Base-by-base conservation (phyloP, 371 early-diverging fungal species). In the Rhizopus delemar region DNA sequence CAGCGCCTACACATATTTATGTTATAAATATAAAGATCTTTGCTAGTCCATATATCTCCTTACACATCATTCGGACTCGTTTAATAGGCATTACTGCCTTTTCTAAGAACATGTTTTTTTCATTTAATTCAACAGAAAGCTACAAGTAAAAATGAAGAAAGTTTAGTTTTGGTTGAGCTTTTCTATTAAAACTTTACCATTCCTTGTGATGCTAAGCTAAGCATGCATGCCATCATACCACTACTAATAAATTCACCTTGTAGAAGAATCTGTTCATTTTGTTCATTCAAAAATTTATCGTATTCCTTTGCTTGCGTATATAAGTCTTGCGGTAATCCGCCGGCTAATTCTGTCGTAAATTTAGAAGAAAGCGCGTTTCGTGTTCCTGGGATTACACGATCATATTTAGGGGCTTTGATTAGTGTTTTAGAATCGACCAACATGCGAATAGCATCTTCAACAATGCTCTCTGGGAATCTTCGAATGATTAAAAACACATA, bases 321-420 rank as follows among this genome's bases (percentile, higher is more conserved):
- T 7, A 77, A 16, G 7, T 68, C 43, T 8, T 54, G 16, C 1
- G 77, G 69, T 4, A 65, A 13, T 8, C 32, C 28, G 28, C 59
- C 57, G 15, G 56, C 41, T 68, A 77, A 68, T 8, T 16, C 9
- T 13, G 33, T 36, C 13, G 58, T 13, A 8, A 65, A 74, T 15
- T 57, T 70, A 8, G 69, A 68, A 7, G 83, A 78, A 16, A 84
- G 34, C 16, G 66, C 60, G 49, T 52, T 70, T 3, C 50, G 62
- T n/a, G 73, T 67, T 11, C 79, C 82, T 3, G 86, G 86, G 29
- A 86, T 54, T 45, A 80, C 55, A 22, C 86, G 75, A 36, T 75
- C 77, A 0, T 53, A 32, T 5, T 45, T 12, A 9, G 52, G 53
- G 8, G 69, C 50, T 16, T 49, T 65, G 3, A 76, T 71, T 13